Percentiles rank a stretch among this genome's conserved stretches.
Evolutionary conservation across 2,329 filamentous ascomycete genomes (phyloP).

Genomic region (Myriosclerotinia scirpicola): DNA sequence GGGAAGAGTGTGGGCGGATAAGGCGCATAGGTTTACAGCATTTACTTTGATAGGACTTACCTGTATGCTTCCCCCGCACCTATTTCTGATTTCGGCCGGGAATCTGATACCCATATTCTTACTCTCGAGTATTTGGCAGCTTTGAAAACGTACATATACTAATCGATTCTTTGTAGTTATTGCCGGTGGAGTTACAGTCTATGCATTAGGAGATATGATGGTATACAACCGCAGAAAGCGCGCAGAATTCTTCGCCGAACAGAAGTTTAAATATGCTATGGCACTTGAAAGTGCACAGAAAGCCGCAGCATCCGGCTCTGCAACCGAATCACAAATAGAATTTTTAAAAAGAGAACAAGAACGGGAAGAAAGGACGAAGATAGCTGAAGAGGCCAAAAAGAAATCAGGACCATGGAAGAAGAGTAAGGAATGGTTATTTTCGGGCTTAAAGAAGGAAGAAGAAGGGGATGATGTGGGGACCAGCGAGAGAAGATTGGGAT

Average conservation of each 20-base stretch:
- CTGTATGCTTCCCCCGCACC: conserved; percentile 32
- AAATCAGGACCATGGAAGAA: conserved; percentile 35
- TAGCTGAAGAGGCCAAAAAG: conserved; percentile 33
- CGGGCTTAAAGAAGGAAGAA: conserved; percentile 41
- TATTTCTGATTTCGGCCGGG: background rate
- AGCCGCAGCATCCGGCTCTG: conserved; percentile 46
- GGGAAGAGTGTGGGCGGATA: conserved; percentile 42
- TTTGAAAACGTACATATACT: background rate
- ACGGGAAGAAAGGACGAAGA: conserved; percentile 29
- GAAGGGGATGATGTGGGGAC: conserved; percentile 33
- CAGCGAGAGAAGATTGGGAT: conserved; percentile 32
- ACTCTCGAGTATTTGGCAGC: conserved; percentile 24
- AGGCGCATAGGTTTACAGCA: conserved; percentile 41
- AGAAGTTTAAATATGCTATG: conserved; percentile 46
- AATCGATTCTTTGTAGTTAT: conserved; percentile 47
- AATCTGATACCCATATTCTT: background rate
- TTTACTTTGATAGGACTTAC: conserved; percentile 41
- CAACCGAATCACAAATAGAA: conserved; percentile 51
- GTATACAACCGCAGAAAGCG: conserved; percentile 66
- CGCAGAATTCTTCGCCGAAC: conserved; percentile 57
- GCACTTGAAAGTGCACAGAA: conserved; percentile 48
- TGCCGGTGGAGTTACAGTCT: conserved; percentile 59
- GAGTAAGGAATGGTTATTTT: conserved; percentile 40
- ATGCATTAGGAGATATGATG: conserved; percentile 65
- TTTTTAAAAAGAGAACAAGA: conserved; percentile 61